These are phyloP conservation scores for Petunia hybrid DNA, from an alignment of 305 asterid genomes.

Conservation along the genomic window DNA sequence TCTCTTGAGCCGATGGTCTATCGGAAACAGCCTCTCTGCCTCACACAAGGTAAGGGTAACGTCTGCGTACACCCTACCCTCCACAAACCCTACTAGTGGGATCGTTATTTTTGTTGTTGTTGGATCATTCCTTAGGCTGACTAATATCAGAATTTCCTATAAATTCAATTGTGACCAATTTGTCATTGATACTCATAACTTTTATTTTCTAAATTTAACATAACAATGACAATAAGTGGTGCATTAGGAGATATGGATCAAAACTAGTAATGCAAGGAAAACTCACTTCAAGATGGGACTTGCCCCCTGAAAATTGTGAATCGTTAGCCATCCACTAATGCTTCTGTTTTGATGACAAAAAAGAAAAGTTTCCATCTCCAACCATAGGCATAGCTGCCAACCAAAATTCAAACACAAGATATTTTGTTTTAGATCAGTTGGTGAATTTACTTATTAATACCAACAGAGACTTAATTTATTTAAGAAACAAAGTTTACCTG, in stretches of 20 bases:
- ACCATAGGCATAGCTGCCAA: slow-evolving; percentile 44
- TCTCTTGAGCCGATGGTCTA: too few species aligned
- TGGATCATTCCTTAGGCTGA: not conserved
- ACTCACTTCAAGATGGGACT: slow-evolving; percentile 55
- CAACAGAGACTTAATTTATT: not conserved
- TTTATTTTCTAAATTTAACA: not conserved
- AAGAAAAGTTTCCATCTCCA: slow-evolving; percentile 43
- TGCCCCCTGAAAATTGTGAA: slow-evolving; percentile 41
- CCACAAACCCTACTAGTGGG: too few species aligned
- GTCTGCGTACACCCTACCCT: too few species aligned
- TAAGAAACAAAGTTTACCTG: slow-evolving; percentile 35
- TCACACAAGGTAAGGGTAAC: too few species aligned
- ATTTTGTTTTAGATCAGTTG: not conserved
- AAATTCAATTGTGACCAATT: not conserved
- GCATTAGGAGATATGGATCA: not conserved
- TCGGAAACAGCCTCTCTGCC: too few species aligned
- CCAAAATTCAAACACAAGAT: not conserved
- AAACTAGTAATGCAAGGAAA: not conserved
- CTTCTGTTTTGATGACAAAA: slow-evolving; percentile 30
- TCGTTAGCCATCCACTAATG: slow-evolving; percentile 45
- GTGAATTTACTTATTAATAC: not conserved
- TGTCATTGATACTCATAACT: not conserved
- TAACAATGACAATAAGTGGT: not conserved
- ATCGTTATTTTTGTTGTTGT: too few species aligned
- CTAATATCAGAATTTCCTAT: not conserved